phyloP scores from a whole-genome alignment of 257 asterid species.

The Solanum infundibuliforme region DNA sequence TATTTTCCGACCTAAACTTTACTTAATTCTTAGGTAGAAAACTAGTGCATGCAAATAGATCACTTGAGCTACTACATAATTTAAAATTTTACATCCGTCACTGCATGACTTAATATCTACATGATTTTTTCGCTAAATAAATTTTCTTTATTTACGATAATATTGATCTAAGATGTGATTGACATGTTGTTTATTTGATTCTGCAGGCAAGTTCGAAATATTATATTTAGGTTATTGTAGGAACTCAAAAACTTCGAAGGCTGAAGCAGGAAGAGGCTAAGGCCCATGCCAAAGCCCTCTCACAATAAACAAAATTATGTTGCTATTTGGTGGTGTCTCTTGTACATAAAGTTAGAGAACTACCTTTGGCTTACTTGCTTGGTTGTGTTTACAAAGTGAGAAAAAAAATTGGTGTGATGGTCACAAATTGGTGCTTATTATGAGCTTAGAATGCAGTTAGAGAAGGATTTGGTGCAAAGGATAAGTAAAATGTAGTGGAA shows the following conservation, averaged over 20 bases:
- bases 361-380: background rate
- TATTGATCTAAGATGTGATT: background rate
- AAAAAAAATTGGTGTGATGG: background rate
- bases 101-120: background rate
- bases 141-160: background rate
- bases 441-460: constrained; percentile 1
- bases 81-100: background rate
- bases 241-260: background rate
- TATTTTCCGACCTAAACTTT: background rate
- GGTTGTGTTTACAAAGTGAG: background rate
- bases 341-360: background rate
- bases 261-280: background rate
- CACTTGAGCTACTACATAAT: background rate
- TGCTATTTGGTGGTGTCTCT: background rate
- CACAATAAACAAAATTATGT: background rate
- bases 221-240: background rate
- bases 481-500: background rate
- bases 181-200: background rate
- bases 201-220: background rate
- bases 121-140: too few relatives aligned
- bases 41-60: background rate
- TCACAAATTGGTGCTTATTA: background rate
- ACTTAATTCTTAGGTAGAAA: background rate
- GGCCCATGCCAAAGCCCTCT: background rate
- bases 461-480: constrained; percentile 1